These are phyloP conservation scores for Quercus mongolica DNA, from an alignment of 306 rosid genomes.

Conservation along the genomic window DNA sequence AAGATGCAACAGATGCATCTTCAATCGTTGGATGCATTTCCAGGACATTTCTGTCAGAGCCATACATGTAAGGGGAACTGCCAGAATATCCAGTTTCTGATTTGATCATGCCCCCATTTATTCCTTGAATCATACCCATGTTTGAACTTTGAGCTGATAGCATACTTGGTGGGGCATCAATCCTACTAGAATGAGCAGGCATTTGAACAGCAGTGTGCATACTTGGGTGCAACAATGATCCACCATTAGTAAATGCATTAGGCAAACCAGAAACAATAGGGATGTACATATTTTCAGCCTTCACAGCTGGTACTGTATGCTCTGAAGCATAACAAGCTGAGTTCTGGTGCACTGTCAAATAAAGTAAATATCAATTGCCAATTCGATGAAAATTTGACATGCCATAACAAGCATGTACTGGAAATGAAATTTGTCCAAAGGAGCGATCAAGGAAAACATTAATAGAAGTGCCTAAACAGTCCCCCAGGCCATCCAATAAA, in stretches of 20 bases:
- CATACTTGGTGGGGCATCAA: constrained; percentile 53
- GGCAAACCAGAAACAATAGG: constrained; percentile 55
- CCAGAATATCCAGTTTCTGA: constrained; percentile 73
- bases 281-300: constrained; percentile 60
- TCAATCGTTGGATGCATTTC: constrained; percentile 57
- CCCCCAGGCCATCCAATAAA: background rate
- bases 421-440: background rate
- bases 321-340: constrained; percentile 56
- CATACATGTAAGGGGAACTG: constrained; percentile 57
- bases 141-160: constrained; percentile 57
- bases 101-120: constrained; percentile 70
- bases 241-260: constrained; percentile 56
- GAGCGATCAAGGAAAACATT: background rate
- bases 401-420: background rate
- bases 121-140: constrained; percentile 67
- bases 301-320: constrained; percentile 47
- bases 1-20: constrained; percentile 59
- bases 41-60: constrained; percentile 54
- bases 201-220: constrained; percentile 61
- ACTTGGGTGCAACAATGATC: constrained; percentile 52
- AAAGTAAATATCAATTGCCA: background rate
- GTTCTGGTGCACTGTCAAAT: constrained; percentile 61
- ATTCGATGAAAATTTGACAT: background rate
- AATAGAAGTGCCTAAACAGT: background rate
- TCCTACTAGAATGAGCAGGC: constrained; percentile 54